A percentile compares a stretch with the other conserved stretches of the same genome.
These are phyloP conservation scores for Penicillium chermesinum DNA, from an alignment of 495 filamentous ascomycete genomes.

Conservation along the genomic window DNA sequence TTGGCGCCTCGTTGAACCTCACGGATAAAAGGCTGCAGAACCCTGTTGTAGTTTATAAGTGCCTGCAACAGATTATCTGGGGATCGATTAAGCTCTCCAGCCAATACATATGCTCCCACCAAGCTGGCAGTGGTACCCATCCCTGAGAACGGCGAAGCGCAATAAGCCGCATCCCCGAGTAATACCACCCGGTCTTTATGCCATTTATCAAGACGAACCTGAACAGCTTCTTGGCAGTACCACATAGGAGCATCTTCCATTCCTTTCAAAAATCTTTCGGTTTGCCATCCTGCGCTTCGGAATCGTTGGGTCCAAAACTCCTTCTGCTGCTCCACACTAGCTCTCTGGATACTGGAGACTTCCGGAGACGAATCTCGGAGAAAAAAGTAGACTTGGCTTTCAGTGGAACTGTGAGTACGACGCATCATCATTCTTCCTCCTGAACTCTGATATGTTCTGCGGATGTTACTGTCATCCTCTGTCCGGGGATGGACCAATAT, in stretches of 20 bases:
- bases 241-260: constrained; percentile 43
- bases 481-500: constrained; percentile 41
- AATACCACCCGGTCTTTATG: constrained; percentile 45
- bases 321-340: constrained; percentile 21
- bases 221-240: constrained; percentile 38
- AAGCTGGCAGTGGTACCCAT: constrained; percentile 45
- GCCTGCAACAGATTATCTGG: constrained; percentile 19
- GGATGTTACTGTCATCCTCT: constrained; percentile 25
- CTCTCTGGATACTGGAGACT: constrained; percentile 11
- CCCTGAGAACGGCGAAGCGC: constrained; percentile 42
- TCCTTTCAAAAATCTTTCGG: constrained; percentile 35
- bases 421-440: constrained; percentile 23
- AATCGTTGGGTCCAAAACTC: constrained; percentile 27
- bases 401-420: constrained; percentile 16
- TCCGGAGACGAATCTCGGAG: constrained; percentile 16
- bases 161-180: constrained; percentile 53
- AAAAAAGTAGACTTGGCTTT: constrained; percentile 22
- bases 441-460: constrained; percentile 12
- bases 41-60: constrained; percentile 21
- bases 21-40: constrained; percentile 26
- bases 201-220: constrained; percentile 42
- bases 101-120: constrained; percentile 50
- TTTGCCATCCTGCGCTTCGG: constrained; percentile 41
- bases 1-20: constrained; percentile 24
- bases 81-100: constrained; percentile 42